Conservation (phyloP, 2,329 filamentous ascomycete genomes). For the Pseudopithomyces chartarum region DNA sequence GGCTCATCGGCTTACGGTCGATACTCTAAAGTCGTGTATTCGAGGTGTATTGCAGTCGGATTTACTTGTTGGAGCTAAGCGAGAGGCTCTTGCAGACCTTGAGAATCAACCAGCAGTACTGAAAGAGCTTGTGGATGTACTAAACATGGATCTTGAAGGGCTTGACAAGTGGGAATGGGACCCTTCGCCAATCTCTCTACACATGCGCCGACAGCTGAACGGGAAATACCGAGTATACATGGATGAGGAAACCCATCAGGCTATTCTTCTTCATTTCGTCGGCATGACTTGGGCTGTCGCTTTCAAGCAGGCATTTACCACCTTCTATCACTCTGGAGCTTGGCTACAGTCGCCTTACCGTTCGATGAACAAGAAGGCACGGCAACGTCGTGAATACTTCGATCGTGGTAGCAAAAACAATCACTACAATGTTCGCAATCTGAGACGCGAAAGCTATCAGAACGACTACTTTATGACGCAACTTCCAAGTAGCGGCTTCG, state of each 20-base stretch:
- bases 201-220: constrained; percentile 60
- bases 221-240: constrained; percentile 65
- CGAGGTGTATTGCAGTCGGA: constrained; percentile 56
- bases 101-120: constrained; percentile 55
- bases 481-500: constrained; percentile 50
- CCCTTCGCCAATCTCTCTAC: constrained; percentile 50
- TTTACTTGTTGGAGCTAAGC: constrained; percentile 59
- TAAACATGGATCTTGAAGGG: constrained; percentile 60
- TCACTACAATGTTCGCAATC: constrained; percentile 28
- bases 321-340: constrained; percentile 45
- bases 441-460: constrained; percentile 46
- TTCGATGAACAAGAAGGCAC: constrained; percentile 43
- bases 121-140: constrained; percentile 60
- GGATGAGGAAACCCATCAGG: constrained; percentile 63
- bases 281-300: constrained; percentile 58
- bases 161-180: constrained; percentile 61
- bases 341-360: constrained; percentile 47
- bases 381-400: constrained; percentile 53
- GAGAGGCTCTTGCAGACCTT: constrained; percentile 56
- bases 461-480: constrained; percentile 62
- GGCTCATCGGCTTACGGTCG: constrained; percentile 47
- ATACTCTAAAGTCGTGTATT: constrained; percentile 53
- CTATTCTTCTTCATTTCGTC: constrained; percentile 60
- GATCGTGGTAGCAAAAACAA: constrained; percentile 34
- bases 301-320: constrained; percentile 50